Evolutionary conservation across 2,329 filamentous ascomycete genomes (phyloP).

Genomic region (Aspergillus sp.): DNA sequence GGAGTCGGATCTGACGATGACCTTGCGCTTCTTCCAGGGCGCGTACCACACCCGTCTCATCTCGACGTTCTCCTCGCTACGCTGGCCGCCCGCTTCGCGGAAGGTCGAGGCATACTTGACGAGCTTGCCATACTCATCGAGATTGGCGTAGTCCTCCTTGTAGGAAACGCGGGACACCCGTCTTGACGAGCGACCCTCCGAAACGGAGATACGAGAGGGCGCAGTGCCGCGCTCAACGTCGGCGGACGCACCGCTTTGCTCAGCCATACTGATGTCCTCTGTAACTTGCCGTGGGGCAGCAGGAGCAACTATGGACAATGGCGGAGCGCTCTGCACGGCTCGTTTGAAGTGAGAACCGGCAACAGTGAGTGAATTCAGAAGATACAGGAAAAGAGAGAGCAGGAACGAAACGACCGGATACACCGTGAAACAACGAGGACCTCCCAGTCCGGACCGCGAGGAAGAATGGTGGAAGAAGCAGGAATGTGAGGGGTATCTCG

Average conservation of each 20-base stretch:
- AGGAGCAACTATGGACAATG: constrained; percentile 2
- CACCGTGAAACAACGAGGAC: constrained; percentile 1
- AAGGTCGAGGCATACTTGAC: constrained; percentile 67
- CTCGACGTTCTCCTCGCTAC: constrained; percentile 40
- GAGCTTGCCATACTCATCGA: constrained; percentile 65
- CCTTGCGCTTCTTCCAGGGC: constrained; percentile 49
- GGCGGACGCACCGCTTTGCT: constrained; percentile 14
- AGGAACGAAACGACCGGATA: constrained; percentile 5
- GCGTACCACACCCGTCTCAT: constrained; percentile 59
- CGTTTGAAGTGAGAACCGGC: neutral
- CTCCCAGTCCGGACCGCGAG: constrained; percentile 1
- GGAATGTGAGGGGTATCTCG: neutral
- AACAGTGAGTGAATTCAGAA: constrained; percentile 5
- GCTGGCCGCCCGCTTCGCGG: constrained; percentile 50
- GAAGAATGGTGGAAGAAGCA: neutral
- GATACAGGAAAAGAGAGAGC: constrained; percentile 3
- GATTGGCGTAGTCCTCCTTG: constrained; percentile 29
- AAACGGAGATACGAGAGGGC: constrained; percentile 23
- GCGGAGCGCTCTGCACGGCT: neutral
- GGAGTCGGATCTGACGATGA: constrained; percentile 23
- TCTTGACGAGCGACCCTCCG: constrained; percentile 18
- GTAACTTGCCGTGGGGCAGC: constrained; percentile 5
- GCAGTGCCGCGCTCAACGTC: constrained; percentile 15
- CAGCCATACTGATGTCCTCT: constrained; percentile 19
- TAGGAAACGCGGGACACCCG: constrained; percentile 36